Percentiles rank a stretch among this genome's conserved stretches.
These are phyloP conservation scores for Stereocaulon alpinum DNA, from an alignment of 495 filamentous ascomycete species.

Conservation along the genomic window DNA sequence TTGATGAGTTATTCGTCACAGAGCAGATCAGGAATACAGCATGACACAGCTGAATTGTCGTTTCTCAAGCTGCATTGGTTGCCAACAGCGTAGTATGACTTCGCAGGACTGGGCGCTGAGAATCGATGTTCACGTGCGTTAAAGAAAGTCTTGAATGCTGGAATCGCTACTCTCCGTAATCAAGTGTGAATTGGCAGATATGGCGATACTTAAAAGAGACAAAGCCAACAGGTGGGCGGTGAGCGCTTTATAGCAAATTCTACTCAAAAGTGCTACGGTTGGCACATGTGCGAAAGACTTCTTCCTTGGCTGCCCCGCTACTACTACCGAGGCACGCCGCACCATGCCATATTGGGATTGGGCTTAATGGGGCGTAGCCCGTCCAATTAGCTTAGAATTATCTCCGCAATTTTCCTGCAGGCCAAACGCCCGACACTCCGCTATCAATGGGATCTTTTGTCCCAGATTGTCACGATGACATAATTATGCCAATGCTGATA, in stretches of 20 bases:
- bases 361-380: background rate
- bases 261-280: background rate
- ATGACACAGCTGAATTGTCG: conserved; percentile 15
- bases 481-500: too few species aligned
- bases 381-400: background rate
- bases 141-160: too few species aligned
- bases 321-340: too few species aligned
- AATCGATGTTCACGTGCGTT: too few species aligned
- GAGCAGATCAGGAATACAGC: conserved; percentile 15
- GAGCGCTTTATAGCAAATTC: too few species aligned
- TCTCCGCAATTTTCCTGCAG: background rate
- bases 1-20: background rate
- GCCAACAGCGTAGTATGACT: background rate
- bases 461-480: background rate
- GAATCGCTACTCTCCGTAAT: too few species aligned
- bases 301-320: background rate
- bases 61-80: conserved; percentile 16
- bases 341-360: background rate
- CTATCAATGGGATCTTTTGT: background rate
- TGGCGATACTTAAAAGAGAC: too few species aligned
- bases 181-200: too few species aligned
- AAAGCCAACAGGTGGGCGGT: too few species aligned
- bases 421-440: background rate
- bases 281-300: background rate
- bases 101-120: too few species aligned